phyloP scores from a whole-genome alignment of 257 asterid genomes.

The Echium plantagineum region DNA sequence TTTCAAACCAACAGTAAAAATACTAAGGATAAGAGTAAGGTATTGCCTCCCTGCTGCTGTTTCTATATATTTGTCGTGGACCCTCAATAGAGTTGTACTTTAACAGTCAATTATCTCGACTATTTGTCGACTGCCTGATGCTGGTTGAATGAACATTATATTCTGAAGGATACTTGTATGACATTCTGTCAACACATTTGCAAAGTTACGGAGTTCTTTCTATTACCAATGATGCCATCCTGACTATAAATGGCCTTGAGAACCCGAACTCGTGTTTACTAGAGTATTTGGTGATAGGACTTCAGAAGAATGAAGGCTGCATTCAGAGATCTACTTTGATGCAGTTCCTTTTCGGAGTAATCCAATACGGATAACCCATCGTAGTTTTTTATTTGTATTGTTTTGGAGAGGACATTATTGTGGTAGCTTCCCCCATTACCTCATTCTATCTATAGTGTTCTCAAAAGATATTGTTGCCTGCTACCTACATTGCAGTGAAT shows the following conservation, averaged over 20 bases:
- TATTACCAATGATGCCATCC: background rate
- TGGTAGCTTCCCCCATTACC: background rate
- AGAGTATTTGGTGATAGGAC: background rate
- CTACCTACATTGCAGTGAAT: background rate
- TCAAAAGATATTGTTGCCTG: background rate
- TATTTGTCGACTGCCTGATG: too few species aligned
- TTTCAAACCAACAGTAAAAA: constrained; percentile 44
- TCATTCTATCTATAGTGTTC: background rate
- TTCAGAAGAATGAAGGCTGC: background rate
- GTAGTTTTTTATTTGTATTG: too few species aligned
- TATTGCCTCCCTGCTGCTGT: background rate
- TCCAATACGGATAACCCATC: too few species aligned
- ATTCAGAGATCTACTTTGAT: background rate
- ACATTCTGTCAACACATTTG: too few species aligned
- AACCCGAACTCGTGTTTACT: background rate
- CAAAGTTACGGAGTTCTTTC: background rate
- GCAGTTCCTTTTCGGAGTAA: too few species aligned
- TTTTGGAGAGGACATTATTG: too few species aligned
- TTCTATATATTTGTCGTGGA: too few species aligned
- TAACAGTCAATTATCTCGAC: too few species aligned
- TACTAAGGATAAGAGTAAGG: constrained; percentile 39
- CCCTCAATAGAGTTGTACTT: too few species aligned
- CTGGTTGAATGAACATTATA: too few species aligned
- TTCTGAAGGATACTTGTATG: background rate
- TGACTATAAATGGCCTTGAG: background rate